Base-by-base conservation (phyloP, 208 protist genomes). In the Leishmania major region DNA sequence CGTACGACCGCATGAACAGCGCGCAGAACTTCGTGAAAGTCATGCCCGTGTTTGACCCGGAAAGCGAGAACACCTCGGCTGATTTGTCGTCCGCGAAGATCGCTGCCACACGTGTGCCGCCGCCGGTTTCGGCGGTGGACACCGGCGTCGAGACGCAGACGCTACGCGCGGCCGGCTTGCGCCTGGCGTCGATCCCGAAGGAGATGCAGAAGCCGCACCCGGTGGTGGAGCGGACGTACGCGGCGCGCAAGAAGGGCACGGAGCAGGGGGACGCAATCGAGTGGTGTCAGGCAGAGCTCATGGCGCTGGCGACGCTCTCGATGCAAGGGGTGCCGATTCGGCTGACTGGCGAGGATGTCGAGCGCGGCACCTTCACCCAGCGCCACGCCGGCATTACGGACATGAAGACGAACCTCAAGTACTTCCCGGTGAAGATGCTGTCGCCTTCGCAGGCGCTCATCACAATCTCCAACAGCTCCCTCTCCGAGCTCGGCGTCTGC, bases 311-410 rank as follows among this genome's bases (percentile, higher is more conserved):
- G 51, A 96, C 98, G 5, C 83, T 99, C 11, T 88, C 99, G 5
- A 81, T 96, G 31, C 96, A 99, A 79, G 97, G 97, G 66, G 90
- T 93, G 76, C 97, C 95, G 69, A 95, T 99, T 3, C 98, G 99
- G 45, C 77, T 99, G 22, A 95, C 92, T 43, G 97, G 96, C 49
- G 97, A 99, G 91, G 99, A 99, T 89, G 98, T 99, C n/a, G 99
- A 99, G 91, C 94, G 99, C 72, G 99, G 99, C 60, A 99, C 99
- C 51, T 99, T 99, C 92, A 96, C 99, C 77, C 97, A 99, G 85
- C 96, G 99, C 77, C 99, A 99, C 89, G 93, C 98, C 51, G 94
- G 95, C 49, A 84, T 99, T 19, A 97, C 97, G 71, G 99, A 99
- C 85, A 94, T 98, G 89, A 91, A 98, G 77, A 99, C 89, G 28